A percentile compares a stretch with the other conserved stretches of the same genome.
Conservation (phyloP, 2,329 filamentous ascomycete genomes). For the Claviceps purpurea region DNA sequence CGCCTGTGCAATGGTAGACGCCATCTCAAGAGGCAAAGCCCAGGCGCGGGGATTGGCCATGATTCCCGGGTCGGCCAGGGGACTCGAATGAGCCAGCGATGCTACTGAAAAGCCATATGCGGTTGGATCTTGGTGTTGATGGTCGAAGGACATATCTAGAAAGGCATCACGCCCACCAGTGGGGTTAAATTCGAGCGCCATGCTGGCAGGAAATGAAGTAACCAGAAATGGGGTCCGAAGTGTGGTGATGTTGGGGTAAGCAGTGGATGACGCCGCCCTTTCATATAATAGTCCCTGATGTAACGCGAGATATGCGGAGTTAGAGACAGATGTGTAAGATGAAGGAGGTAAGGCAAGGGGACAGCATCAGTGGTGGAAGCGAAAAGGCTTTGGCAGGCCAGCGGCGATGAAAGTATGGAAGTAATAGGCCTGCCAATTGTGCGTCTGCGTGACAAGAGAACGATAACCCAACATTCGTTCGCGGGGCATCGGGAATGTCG, state of each 20-base stretch:
- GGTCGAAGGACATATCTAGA: slow-evolving; percentile 47
- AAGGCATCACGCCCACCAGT: slow-evolving; percentile 43
- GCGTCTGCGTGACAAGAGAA: slow-evolving; percentile 1
- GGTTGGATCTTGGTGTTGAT: slow-evolving; percentile 41
- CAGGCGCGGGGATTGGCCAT: slow-evolving; percentile 28
- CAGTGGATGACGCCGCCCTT: slow-evolving; percentile 32
- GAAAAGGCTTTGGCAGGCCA: neutral
- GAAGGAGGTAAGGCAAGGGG: neutral
- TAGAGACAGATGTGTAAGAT: neutral
- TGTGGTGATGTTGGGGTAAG: slow-evolving; percentile 22
- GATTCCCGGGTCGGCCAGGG: slow-evolving; percentile 19
- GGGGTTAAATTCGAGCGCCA: slow-evolving; percentile 48
- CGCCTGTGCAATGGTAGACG: slow-evolving; percentile 27
- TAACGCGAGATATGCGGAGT: slow-evolving; percentile 14
- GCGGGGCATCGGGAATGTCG: slow-evolving; percentile 3
- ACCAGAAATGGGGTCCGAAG: slow-evolving; percentile 18
- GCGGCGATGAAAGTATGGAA: slow-evolving; percentile 6
- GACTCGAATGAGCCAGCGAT: slow-evolving; percentile 17
- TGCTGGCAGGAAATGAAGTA: slow-evolving; percentile 24
- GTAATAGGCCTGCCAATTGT: neutral
- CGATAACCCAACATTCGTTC: neutral
- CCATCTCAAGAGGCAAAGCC: slow-evolving; percentile 41
- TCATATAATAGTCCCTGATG: slow-evolving; percentile 19
- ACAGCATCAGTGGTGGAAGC: neutral
- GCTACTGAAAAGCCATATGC: slow-evolving; percentile 19